Evolutionary conservation across 495 filamentous ascomycete genomes (phyloP), one percentile per base, ranked within the genome.

Genomic region (Aspergillus nidulans): DNA sequence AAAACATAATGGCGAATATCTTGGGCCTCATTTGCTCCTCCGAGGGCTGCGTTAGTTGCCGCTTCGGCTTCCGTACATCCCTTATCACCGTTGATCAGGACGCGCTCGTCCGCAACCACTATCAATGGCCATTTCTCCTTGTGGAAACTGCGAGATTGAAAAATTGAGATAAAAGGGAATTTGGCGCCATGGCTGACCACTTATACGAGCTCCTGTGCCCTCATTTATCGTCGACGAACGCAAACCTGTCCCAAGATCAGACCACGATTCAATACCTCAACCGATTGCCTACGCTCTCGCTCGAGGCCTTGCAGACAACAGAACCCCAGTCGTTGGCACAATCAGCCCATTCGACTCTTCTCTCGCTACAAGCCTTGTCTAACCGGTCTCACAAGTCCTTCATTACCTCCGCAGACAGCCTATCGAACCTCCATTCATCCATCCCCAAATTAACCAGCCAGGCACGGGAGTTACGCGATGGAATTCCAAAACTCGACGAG

Each of bases 341-440:
- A 60, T 80, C 88, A 42, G 85, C 86, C 6, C 90, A 97, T 56
- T 88, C 87, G 0, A 83, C 87, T n/a, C 80, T 89, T 10, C 81
- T 94, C 28, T 95, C 91, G 10, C 80, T 97, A 1, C 94, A 99
- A 63, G 81, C 85, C 0, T 81, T 97, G 47, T 92, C 91, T 25
- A 91, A 94, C 57, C 89, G 90, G 57, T 97, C 94, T n/a, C 87
- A 97, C 66, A 87, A 88, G 61, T 75, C 89, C 36, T 85, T 97
- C 56, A 89, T 97, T 59, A 77, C 81, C 32, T 94, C 92, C 13
- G 82, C 91, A 19, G 78, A 83, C 57, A 85, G 89, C 62, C 82
- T 97, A 53, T 81, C 86, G 0, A 84, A 84, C 6, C 79, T 99
- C 4, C 76, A 79, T 30, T 73, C 74, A 7, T 78, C 82, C 10